A percentile compares a stretch with the other conserved stretches of the same genome.
Evolutionary conservation across 768 basidiomycete genomes (phyloP).

Genomic region (Chalciporus pseudorubinellus): DNA sequence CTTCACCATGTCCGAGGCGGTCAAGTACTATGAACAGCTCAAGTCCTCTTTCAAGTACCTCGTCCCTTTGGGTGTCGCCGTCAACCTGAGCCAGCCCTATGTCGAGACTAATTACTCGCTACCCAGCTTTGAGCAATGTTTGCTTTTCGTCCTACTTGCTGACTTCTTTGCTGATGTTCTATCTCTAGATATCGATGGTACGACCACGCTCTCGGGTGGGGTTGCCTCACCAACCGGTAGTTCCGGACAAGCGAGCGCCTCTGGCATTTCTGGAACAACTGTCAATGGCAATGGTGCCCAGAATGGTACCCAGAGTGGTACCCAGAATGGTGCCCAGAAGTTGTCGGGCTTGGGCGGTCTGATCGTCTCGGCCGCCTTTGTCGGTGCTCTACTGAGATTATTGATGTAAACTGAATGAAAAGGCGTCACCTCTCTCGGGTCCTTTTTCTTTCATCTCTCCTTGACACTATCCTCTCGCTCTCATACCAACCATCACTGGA

Average conservation of each 20-base stretch:
- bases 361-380: slow-evolving; percentile 11
- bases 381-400: slow-evolving; percentile 13
- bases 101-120: slow-evolving; percentile 43
- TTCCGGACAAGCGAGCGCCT: too few relatives aligned
- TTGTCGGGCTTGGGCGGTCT: slow-evolving; percentile 10
- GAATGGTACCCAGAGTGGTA: neutral
- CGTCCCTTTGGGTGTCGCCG: slow-evolving; percentile 51
- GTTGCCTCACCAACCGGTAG: slow-evolving; percentile 8
- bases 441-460: too few relatives aligned
- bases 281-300: neutral
- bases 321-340: neutral
- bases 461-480: too few relatives aligned
- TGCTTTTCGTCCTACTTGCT: neutral
- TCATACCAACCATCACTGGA: too few relatives aligned
- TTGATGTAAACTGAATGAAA: slow-evolving; percentile 24
- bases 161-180: too few relatives aligned
- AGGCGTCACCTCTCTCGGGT: too few relatives aligned
- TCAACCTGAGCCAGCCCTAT: slow-evolving; percentile 53
- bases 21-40: slow-evolving; percentile 47
- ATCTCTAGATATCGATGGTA: slow-evolving; percentile 18
- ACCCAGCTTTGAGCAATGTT: slow-evolving; percentile 48
- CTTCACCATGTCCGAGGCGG: slow-evolving; percentile 57
- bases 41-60: slow-evolving; percentile 45
- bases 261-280: too few relatives aligned
- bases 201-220: slow-evolving; percentile 14